Base-by-base conservation (phyloP, 306 rosid genomes). In the Trifolium repens region DNA sequence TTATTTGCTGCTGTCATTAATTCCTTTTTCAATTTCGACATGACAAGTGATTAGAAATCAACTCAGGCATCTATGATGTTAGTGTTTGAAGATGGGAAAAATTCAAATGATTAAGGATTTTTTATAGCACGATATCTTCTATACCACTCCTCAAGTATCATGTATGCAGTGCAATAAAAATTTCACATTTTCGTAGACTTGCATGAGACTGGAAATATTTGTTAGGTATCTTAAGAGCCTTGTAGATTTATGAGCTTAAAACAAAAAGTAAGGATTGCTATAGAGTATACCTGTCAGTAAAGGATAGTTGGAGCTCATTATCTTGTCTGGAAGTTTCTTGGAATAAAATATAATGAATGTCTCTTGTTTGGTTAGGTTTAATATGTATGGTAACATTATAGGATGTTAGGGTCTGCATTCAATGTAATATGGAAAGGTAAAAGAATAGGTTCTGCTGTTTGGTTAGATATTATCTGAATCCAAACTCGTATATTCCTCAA, bases 301-400 rank as follows among this genome's bases (percentile, higher is more conserved):
- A 17, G 19, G 19, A 17, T 17, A 8, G 44, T 15, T 34, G 24
- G 44, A 62, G 17, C 67, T 62, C 44, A 62, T 62, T 62, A 34
- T 62, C 43, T 34, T 62, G 68, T 62, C 68, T 62, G 46, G 46
- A 62, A 35, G 68, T 34, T 62, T 9, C 15, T 69, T 46, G 39
- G 35, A 77, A 47, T 12, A 17, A 58, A 16, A 69, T 34, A 43
- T 34, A 30, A 30, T 43, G 40, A 17, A 50, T 61, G 63, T 35
- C 49, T 46, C 43, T 46, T 59, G 47, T 76, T 54, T 76, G 43
- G 74, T 67, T 67, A 54, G 67, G 35, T 40, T 12, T 67, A 50
- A 14, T 14, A 50, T 50, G 57, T 5, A 40, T n/a, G 43, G 37
- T 47, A 40, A 53, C 35, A 59, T 32, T 19, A 46, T 46, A 58